Base-by-base conservation (phyloP, 371 early-diverging fungal genomes). In the Pancytospora philotis region DNA sequence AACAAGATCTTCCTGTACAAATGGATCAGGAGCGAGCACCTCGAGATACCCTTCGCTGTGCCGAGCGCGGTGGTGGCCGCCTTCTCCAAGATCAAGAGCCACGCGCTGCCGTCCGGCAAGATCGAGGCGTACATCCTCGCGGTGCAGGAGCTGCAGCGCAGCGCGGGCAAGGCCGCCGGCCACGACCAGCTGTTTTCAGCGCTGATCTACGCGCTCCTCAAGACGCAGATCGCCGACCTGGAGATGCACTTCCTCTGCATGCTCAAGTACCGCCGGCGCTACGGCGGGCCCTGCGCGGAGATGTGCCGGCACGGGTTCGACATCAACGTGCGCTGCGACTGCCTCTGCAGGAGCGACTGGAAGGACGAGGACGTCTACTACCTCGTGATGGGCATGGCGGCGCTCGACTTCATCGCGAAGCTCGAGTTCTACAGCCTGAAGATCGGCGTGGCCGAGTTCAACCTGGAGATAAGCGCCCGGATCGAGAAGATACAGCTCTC, bases 371-470 rank as follows among this genome's bases (percentile, higher is more conserved):
- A 72, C 28, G 32, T 34, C 22, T 75, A 69, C 49, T 75, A 75
- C 65, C 36, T 75, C 19, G 64, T 31, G 39, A 55, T 68, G 63
- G 22, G 45, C 1, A 31, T 56, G 22, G 64, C 64, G 34, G 71
- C 71, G 30, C 10, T 70, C 22, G 62, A 66, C 8, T 75, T 66
- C 60, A 75, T 75, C 4, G 62, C 56, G 41, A 69, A 32, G 59
- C 66, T 75, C 62, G 75, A 75, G 39, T 75, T 56, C 63, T 65
- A 66, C 52, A 63, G 65, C 38, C 32, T 75, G 10, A 75, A 75
- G 30, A 67, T 75, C 34, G 62, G 37, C 16, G 48, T 60, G 52
- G 41, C 62, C 0, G 75, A 75, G 39, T 75, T 65, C 52, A 41
- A 70, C n/a, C 19, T 34, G 27, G 32, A 71, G 25, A 66, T 70